Percentiles rank a stretch among this genome's conserved stretches.
Conservation (phyloP, 2,329 filamentous ascomycete genomes). For the Talaromyces albobiverticillius region DNA sequence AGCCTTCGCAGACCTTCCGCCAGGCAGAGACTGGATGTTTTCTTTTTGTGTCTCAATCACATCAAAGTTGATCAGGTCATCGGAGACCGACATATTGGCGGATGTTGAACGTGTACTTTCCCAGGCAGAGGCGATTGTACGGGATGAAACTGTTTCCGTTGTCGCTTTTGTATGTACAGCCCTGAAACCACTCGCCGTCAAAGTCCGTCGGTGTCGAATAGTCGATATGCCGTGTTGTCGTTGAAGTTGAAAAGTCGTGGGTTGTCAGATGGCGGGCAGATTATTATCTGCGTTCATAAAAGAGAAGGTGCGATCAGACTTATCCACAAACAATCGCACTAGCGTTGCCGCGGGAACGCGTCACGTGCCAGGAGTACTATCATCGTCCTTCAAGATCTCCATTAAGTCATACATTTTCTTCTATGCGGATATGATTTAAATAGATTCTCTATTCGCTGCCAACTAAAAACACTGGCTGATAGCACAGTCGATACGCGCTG, state of each 20-base stretch:
- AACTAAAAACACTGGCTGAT: too few species aligned
- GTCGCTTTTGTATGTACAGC: not conserved
- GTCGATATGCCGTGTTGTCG: not conserved
- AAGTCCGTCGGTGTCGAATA: not conserved
- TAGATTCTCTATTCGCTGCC: too few species aligned
- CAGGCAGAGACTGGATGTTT: constrained; percentile 91
- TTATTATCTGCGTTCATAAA: not conserved
- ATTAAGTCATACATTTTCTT: too few species aligned
- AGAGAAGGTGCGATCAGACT: not conserved
- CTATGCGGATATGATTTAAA: too few species aligned
- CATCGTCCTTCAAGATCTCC: too few species aligned
- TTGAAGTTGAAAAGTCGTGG: not conserved
- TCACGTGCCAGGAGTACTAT: constrained; percentile 25
- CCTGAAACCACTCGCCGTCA: not conserved
- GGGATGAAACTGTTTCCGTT: not conserved
- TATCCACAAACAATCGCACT: not conserved
- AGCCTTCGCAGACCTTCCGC: constrained; percentile 83
- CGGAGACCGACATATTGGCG: constrained; percentile 42
- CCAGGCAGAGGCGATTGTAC: constrained; percentile 26
- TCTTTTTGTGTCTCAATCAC: constrained; percentile 96
- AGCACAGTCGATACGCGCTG: too few species aligned
- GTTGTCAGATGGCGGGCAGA: not conserved
- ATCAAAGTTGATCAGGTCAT: constrained; percentile 65
- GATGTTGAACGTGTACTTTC: not conserved
- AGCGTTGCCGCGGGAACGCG: constrained; percentile 30